Evolutionary conservation across 768 basidiomycete species (phyloP).

Genomic region (Mycena galericulata): DNA sequence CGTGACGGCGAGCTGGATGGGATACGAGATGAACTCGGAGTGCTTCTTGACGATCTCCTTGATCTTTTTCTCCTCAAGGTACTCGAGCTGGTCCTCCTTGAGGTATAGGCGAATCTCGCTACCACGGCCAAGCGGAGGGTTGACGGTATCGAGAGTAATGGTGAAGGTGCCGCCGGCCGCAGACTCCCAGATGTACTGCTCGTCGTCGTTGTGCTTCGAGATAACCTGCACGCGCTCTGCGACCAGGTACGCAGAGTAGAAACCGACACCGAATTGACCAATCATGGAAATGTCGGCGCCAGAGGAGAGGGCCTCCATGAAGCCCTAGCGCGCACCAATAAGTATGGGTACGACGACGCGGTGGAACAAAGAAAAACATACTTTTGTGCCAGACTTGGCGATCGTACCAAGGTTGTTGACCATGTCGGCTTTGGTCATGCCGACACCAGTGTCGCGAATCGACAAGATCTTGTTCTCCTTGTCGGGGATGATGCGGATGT

Average conservation of each 20-base stretch:
- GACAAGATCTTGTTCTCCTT: conserved; percentile 93
- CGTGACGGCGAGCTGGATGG: conserved; percentile 97
- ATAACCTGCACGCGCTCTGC: conserved; percentile 98
- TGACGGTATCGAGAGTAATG: conserved; percentile 92
- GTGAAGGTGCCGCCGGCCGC: conserved; percentile 99
- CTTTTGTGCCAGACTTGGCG: conserved; percentile 95
- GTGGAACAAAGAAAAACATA: conserved; percentile 44
- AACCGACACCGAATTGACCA: conserved; percentile 99
- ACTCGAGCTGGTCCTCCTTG: conserved; percentile 99
- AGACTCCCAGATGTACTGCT: conserved; percentile 99
- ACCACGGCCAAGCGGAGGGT: conserved; percentile 93
- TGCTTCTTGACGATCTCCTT: conserved; percentile 99
- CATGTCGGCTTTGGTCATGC: conserved; percentile 99
- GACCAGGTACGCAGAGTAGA: conserved; percentile 99
- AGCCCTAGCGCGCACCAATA: conserved; percentile 67
- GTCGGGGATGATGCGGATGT: conserved; percentile 94
- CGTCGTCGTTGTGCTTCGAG: conserved; percentile 99
- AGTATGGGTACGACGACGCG: background rate
- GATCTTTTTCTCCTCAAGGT: conserved; percentile 99
- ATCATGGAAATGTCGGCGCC: conserved; percentile 97
- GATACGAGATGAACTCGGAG: conserved; percentile 99
- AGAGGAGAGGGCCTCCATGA: conserved; percentile 98
- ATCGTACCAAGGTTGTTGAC: conserved; percentile 99
- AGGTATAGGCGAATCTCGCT: conserved; percentile 91
- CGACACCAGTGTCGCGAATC: conserved; percentile 96